phyloP scores from a whole-genome alignment of 2,329 filamentous ascomycete species.

The Graphilbum fragrans region DNA sequence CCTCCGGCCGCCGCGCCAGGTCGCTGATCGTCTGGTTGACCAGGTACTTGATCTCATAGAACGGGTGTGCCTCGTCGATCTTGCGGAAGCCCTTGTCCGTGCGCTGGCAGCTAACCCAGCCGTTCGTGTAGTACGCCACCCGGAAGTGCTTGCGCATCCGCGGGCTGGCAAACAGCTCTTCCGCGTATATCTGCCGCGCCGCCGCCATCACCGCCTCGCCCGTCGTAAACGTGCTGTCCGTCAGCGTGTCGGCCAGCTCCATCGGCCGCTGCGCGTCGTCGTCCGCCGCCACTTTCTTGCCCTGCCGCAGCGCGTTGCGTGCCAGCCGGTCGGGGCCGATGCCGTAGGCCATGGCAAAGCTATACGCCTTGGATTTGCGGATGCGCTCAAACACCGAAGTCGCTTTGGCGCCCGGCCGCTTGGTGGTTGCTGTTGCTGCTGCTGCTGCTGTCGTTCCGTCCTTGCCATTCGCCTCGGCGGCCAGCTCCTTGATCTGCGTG shows the following conservation, averaged over 20 bases:
- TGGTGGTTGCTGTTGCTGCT: conserved; percentile 25
- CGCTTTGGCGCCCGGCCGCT: conserved; percentile 73
- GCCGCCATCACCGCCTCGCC: conserved; percentile 64
- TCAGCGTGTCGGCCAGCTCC: conserved; percentile 72
- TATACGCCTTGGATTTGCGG: conserved; percentile 66
- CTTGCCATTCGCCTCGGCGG: conserved; percentile 35
- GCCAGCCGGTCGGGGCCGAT: conserved; percentile 83
- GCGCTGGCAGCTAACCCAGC: conserved; percentile 73
- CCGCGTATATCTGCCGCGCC: conserved; percentile 77
- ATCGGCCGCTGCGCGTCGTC: conserved; percentile 71
- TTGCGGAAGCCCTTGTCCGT: conserved; percentile 90
- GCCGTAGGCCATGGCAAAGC: conserved; percentile 78
- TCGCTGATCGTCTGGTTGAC: conserved; percentile 77
- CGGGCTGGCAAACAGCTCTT: conserved; percentile 80
- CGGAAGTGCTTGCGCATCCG: conserved; percentile 82
- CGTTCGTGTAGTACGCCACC: conserved; percentile 69
- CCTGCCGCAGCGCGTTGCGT: conserved; percentile 69
- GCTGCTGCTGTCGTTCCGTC: conserved; percentile 28
- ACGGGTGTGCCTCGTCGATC: conserved; percentile 90
- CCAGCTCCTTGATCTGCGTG: conserved; percentile 68
- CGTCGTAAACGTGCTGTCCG: conserved; percentile 62
- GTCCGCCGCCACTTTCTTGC: conserved; percentile 70
- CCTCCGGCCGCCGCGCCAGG: conserved; percentile 70
- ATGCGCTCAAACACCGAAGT: conserved; percentile 70
- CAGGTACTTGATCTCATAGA: conserved; percentile 96